These are phyloP conservation scores for Lichtheimia hyalospora DNA, from an alignment of 371 early-diverging fungal species.

Conservation along the genomic window DNA sequence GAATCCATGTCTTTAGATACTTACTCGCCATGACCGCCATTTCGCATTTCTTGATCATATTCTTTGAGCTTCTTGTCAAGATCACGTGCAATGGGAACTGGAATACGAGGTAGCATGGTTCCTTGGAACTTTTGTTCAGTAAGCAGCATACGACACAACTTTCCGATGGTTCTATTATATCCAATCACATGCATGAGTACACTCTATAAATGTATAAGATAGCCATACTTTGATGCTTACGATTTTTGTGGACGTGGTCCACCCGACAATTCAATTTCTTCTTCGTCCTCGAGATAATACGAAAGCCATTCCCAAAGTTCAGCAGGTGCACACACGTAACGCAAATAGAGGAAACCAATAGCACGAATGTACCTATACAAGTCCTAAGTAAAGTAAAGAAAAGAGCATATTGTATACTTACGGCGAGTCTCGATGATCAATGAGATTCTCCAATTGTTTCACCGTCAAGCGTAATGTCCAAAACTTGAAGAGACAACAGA, in stretches of 20 bases:
- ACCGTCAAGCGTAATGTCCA: slow-evolving; percentile 81
- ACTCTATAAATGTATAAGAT: slow-evolving; percentile 2
- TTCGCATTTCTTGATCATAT: slow-evolving; percentile 38
- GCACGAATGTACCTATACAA: slow-evolving; percentile 72
- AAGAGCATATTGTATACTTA: slow-evolving; percentile 34
- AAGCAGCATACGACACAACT: slow-evolving; percentile 64
- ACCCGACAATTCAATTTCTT: slow-evolving; percentile 66
- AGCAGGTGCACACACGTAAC: slow-evolving; percentile 82
- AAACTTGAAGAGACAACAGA: slow-evolving; percentile 83
- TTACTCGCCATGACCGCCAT: not conserved
- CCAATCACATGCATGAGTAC: not conserved
- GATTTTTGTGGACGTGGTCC: slow-evolving; percentile 63
- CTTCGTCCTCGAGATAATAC: slow-evolving; percentile 78
- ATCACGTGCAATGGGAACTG: slow-evolving; percentile 80
- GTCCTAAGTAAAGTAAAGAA: not conserved
- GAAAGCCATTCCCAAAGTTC: slow-evolving; percentile 86
- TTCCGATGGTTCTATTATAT: slow-evolving; percentile 68
- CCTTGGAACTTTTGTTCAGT: slow-evolving; percentile 71
- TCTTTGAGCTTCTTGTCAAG: slow-evolving; percentile 66
- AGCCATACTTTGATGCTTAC: slow-evolving; percentile 39
- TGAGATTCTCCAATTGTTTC: slow-evolving; percentile 75
- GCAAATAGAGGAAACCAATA: slow-evolving; percentile 81
- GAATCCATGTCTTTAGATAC: too few species aligned
- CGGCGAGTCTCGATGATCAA: slow-evolving; percentile 81
- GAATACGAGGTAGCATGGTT: slow-evolving; percentile 85